Evolutionary conservation across 306 rosid species (phyloP).

Genomic region (Luffa acutangula): DNA sequence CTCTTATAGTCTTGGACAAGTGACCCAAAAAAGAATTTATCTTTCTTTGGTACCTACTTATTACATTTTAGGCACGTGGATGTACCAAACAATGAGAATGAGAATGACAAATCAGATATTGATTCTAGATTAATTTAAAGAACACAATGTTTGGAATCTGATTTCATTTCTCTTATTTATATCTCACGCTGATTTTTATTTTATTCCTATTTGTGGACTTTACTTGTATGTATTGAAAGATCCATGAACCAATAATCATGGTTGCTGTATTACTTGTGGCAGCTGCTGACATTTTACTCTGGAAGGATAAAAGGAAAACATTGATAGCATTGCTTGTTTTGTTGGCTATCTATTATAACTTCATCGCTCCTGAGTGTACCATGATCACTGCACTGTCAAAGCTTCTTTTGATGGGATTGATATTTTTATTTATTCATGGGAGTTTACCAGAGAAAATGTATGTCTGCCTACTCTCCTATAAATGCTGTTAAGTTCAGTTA

Average conservation of each 20-base stretch:
- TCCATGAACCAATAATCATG: not conserved
- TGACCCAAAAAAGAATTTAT: not conserved
- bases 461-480: conserved; percentile 13
- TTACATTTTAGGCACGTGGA: not conserved
- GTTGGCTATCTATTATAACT: conserved; percentile 66
- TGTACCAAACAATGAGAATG: not conserved
- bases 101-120: not conserved
- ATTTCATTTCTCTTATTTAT: not conserved
- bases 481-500: not conserved
- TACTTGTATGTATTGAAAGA: not conserved
- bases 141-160: not conserved
- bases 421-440: conserved; percentile 51
- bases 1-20: not conserved
- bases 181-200: not conserved
- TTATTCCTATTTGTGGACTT: not conserved
- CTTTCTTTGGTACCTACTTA: not conserved
- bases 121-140: not conserved
- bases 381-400: conserved; percentile 54
- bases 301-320: conserved; percentile 87
- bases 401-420: conserved; percentile 40
- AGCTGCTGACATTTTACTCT: conserved; percentile 93
- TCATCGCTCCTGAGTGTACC: conserved; percentile 62
- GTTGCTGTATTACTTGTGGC: conserved; percentile 20
- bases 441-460: conserved; percentile 72
- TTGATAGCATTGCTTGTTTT: conserved; percentile 41